A percentile compares a stretch with the other conserved stretches of the same genome.
Conservation (phyloP, 202 grass and related monocot genomes). For the Saccharum hybrid region DNA sequence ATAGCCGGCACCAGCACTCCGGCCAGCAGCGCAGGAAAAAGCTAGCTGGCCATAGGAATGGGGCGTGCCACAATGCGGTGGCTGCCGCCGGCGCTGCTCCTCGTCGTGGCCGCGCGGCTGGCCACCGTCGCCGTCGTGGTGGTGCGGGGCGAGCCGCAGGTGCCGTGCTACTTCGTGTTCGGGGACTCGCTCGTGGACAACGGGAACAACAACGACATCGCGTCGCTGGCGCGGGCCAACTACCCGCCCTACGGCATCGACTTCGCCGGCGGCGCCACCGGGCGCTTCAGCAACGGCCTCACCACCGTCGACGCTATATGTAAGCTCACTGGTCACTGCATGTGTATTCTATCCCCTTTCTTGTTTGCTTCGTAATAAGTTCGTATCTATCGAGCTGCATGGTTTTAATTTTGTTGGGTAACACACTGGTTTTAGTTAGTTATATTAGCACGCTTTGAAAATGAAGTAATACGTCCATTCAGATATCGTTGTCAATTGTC, state of each 20-base stretch:
- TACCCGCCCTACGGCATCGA: slow-evolving; percentile 96
- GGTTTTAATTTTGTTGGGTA: too few relatives aligned
- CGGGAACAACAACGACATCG: slow-evolving; percentile 90
- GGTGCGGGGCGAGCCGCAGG: slow-evolving; percentile 47
- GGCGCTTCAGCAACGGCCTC: slow-evolving; percentile 85
- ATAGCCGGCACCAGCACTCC: neutral
- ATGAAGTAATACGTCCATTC: slow-evolving; percentile 2
- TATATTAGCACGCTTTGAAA: neutral
- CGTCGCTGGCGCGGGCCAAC: slow-evolving; percentile 74
- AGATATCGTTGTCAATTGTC: slow-evolving; percentile 6
- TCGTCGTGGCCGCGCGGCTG: neutral
- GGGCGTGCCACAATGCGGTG: neutral
- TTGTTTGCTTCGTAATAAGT: neutral
- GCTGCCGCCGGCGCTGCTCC: slow-evolving; percentile 2
- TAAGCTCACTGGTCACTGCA: slow-evolving; percentile 42
- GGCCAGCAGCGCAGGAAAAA: neutral
- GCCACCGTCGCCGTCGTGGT: neutral
- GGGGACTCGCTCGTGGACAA: slow-evolving; percentile 89
- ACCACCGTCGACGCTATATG: slow-evolving; percentile 86
- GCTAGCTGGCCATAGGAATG: slow-evolving; percentile 14
- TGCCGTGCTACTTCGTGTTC: slow-evolving; percentile 92
- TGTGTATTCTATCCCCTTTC: neutral
- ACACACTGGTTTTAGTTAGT: too few relatives aligned
- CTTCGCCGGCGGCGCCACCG: slow-evolving; percentile 69
- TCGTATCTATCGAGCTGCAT: too few relatives aligned